Conservation (phyloP, 352 stramenopile genomes). For the Phytophthora pluvialis region DNA sequence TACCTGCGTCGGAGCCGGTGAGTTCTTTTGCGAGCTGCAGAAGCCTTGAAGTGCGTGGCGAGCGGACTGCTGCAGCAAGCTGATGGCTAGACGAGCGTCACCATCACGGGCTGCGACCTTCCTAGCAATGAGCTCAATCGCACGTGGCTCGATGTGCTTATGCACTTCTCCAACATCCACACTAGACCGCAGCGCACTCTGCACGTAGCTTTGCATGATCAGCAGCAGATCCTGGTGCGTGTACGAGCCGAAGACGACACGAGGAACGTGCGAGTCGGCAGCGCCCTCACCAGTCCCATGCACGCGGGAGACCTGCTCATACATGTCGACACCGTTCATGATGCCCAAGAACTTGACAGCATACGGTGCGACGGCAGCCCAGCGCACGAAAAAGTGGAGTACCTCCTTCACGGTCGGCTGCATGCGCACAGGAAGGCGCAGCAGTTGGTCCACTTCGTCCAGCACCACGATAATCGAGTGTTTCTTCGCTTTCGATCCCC, state of each 20-base stretch:
- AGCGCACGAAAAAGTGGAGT: conserved; percentile 65
- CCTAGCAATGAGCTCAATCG: conserved; percentile 69
- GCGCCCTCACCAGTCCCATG: conserved; percentile 21
- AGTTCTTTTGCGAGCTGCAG: neutral
- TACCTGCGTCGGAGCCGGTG: neutral
- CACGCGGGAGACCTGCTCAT: conserved; percentile 53
- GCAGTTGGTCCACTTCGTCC: conserved; percentile 72
- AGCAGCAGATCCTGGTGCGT: conserved; percentile 49
- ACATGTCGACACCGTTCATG: conserved; percentile 83
- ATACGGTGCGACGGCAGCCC: conserved; percentile 46
- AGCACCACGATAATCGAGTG: conserved; percentile 50
- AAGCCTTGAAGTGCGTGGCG: conserved; percentile 44
- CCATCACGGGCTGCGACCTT: conserved; percentile 74
- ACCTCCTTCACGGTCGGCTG: conserved; percentile 57
- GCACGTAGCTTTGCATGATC: conserved; percentile 56
- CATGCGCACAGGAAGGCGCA: conserved; percentile 49
- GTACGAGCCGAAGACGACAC: conserved; percentile 70
- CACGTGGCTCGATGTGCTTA: conserved; percentile 47
- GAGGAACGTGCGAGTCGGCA: conserved; percentile 33
- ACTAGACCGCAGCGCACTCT: conserved; percentile 12
- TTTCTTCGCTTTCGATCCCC: neutral
- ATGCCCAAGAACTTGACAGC: conserved; percentile 65
- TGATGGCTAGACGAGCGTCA: conserved; percentile 66
- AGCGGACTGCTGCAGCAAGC: conserved; percentile 65
- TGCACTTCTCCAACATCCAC: neutral